Evolutionary conservation across 306 rosid genomes (phyloP), one percentile per base, ranked within the genome.

Genomic region (Fagus crenata): DNA sequence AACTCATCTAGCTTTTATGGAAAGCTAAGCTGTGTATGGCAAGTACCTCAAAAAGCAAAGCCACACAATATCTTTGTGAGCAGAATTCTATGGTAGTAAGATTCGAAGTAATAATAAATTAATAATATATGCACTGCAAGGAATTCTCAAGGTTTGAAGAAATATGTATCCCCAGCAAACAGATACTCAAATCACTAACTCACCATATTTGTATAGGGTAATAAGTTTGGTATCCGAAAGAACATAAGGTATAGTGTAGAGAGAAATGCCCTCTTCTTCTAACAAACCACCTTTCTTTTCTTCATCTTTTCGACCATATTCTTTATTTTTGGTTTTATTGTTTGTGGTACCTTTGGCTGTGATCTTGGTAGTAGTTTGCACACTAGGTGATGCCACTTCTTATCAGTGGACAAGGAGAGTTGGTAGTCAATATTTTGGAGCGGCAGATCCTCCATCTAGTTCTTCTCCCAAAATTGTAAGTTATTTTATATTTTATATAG

Each of bases 341-440:
- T 4, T 82, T 49, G 55, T 74, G 28, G 22, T 61, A 1, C 60
- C 77, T 31, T 60, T 70, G 58, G 18, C 61, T 51, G 35, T 61
- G n/a, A 53, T 81, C 71, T 75, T 65, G 12, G 55, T 46, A n/a
- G 9, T 59, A 8, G 8, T 55, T 77, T 73, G 65, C 73, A 54
- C 75, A 41, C 39, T 67, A 5, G 70, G 69, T 6, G 51, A 22
- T 49, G 22, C 43, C 6, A 46, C 54, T 36, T 71, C 77, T 7
- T 54, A 53, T 46, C 78, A 74, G 13, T 72, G 70, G 75, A 18
- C 81, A 72, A 71, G 77, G 85, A 71, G 64, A 71, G 32, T 65
- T 15, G 77, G 49, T 1, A 46, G 14, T 18, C 63, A 76, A 64
- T 39, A 43, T 51, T 55, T 42, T 55, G 59, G 8, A 7, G 32